Percentiles rank a stretch among this genome's conserved stretches.
Conservation (phyloP, 116 monocot species). For the Iris pallida region DNA sequence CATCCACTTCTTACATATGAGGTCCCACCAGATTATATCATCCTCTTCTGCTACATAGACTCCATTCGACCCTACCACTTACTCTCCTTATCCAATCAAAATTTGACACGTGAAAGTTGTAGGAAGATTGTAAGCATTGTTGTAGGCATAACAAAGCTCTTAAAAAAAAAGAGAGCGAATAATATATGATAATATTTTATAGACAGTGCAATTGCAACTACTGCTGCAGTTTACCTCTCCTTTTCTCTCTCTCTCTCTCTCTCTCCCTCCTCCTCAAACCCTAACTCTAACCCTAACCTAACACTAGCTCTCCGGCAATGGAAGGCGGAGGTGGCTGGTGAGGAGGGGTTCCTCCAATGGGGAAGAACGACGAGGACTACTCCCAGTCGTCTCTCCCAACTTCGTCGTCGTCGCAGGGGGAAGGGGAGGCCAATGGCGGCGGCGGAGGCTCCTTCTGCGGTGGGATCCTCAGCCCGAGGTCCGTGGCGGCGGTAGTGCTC, state of each 20-base stretch:
- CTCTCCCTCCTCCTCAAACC: not conserved
- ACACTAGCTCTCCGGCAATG: not conserved
- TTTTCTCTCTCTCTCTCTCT: not conserved
- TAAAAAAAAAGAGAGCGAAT: too few relatives aligned
- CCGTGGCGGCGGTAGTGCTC: conserved; percentile 47
- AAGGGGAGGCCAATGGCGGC: conserved; percentile 3
- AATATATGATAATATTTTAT: too few relatives aligned
- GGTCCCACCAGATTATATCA: too few relatives aligned
- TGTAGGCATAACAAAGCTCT: too few relatives aligned
- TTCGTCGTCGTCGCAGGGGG: conserved; percentile 20
- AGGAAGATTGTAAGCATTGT: too few relatives aligned
- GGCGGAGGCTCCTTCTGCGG: conserved; percentile 30
- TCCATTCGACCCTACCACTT: too few relatives aligned
- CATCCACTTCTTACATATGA: too few relatives aligned
- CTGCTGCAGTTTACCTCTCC: not conserved
- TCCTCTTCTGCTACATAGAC: too few relatives aligned
- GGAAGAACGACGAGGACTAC: conserved; percentile 63
- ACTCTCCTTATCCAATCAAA: too few relatives aligned
- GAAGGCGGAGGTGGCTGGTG: conserved; percentile 18
- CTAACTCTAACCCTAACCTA: not conserved
- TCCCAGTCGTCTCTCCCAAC: not conserved
- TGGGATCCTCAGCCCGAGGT: conserved; percentile 13
- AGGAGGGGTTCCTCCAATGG: conserved; percentile 30
- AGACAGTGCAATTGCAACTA: too few relatives aligned
- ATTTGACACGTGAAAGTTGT: too few relatives aligned